Evolutionary conservation across 441 rosid species (phyloP).

Genomic region (Croton laevigatus): DNA sequence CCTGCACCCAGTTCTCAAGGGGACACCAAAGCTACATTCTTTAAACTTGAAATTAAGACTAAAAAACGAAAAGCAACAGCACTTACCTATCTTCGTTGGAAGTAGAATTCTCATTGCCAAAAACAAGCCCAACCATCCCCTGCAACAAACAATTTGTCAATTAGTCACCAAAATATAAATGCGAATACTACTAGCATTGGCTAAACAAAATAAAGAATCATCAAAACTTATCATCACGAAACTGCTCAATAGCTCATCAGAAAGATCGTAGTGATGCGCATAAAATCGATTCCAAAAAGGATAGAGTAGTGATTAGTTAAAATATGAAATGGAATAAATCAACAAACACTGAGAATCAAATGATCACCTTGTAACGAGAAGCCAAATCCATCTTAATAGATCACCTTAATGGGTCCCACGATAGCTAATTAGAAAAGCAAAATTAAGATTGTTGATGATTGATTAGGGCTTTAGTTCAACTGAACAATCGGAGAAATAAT

Average conservation of each 20-base stretch:
- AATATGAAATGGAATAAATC: neutral
- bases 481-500: neutral
- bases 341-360: neutral
- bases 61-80: neutral
- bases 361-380: conserved; percentile 34
- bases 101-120: conserved; percentile 78
- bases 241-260: neutral
- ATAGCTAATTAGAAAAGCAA: neutral
- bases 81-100: conserved; percentile 77
- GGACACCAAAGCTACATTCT: neutral
- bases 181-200: neutral
- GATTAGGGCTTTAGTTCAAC: neutral
- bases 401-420: neutral
- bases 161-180: neutral
- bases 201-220: neutral
- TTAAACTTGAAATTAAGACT: neutral
- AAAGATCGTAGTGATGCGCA: too few relatives aligned
- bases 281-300: neutral
- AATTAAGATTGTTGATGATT: neutral
- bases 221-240: neutral
- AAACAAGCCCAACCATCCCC: conserved; percentile 95
- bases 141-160: conserved; percentile 27
- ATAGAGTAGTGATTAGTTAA: neutral
- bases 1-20: neutral
- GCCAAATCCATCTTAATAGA: conserved; percentile 31